A percentile compares a stretch with the other conserved stretches of the same genome.
Evolutionary conservation across 2,329 filamentous ascomycete genomes (phyloP).

Genomic region (Helotiales sp.): DNA sequence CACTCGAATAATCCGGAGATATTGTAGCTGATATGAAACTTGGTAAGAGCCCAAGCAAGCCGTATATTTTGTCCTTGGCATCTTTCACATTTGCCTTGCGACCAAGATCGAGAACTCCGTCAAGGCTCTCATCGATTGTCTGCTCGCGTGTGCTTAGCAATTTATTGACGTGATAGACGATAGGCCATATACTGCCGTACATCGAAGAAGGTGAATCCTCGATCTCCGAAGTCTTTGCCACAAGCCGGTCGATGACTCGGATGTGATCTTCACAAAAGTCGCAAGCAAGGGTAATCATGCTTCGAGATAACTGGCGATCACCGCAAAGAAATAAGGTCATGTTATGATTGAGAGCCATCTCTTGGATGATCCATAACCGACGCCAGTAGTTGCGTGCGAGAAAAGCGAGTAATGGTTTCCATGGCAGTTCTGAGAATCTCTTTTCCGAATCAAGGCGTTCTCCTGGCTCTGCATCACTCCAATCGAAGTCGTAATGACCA

Average conservation of each 20-base stretch:
- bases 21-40: not conserved
- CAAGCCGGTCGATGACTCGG: not conserved
- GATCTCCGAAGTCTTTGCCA: not conserved
- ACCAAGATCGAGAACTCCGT: constrained; percentile 8
- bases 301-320: constrained; percentile 2
- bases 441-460: not conserved
- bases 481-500: not conserved
- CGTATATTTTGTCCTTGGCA: constrained; percentile 27
- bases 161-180: not conserved
- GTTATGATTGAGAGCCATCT: constrained; percentile 15
- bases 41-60: constrained; percentile 22
- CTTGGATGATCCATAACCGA: constrained; percentile 18
- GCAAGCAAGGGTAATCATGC: constrained; percentile 4
- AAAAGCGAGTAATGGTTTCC: constrained; percentile 3
- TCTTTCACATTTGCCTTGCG: constrained; percentile 20
- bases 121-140: not conserved
- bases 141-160: not conserved
- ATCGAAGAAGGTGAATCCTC: too few relatives aligned
- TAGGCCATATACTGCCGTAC: constrained; percentile 2
- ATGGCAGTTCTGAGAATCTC: not conserved
- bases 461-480: not conserved
- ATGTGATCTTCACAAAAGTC: not conserved
- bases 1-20: not conserved
- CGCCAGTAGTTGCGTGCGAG: constrained; percentile 9
- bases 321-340: constrained; percentile 16